Evolutionary conservation across 768 basidiomycete genomes (phyloP).

Genomic region (Phylloporus sp.): DNA sequence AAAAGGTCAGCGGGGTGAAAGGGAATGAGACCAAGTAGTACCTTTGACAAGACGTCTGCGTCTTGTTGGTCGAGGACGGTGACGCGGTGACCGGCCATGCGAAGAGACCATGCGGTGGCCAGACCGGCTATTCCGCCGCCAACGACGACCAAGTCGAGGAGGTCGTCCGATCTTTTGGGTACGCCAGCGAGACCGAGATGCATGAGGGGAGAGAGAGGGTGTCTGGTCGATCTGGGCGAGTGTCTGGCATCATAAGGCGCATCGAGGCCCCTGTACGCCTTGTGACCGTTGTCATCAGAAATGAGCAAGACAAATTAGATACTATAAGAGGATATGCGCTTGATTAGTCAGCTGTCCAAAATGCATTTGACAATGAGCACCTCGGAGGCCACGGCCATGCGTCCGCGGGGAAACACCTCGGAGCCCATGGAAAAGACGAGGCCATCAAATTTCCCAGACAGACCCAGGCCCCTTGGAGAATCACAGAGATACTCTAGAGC

Average conservation of each 20-base stretch:
- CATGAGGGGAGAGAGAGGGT: conserved; percentile 2
- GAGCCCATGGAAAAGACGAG: no score
- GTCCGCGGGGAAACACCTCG: no score
- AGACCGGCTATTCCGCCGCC: conserved; percentile 44
- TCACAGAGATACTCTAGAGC: no score
- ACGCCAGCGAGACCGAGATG: conserved; percentile 4
- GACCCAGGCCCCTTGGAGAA: no score
- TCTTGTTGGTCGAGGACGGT: conserved; percentile 46
- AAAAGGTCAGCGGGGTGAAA: not conserved
- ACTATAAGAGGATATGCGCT: no score
- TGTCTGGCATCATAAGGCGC: no score
- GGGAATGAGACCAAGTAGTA: not conserved
- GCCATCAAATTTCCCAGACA: no score
- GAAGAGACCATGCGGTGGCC: conserved; percentile 49
- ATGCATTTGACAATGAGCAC: not conserved
- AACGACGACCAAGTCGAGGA: conserved; percentile 21
- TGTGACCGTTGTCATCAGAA: not conserved
- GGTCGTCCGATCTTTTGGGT: conserved; percentile 8
- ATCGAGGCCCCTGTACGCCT: not conserved
- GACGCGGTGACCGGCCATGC: conserved; percentile 51
- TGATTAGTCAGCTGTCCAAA: not conserved
- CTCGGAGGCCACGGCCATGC: no score
- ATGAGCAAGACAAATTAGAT: no score
- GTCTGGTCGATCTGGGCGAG: no score
- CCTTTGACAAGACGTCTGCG: conserved; percentile 36